Evolutionary conservation across 805 yeast genomes (phyloP), one percentile per base, ranked within the genome.

Genomic region (Schwanniomyces occidentalis): DNA sequence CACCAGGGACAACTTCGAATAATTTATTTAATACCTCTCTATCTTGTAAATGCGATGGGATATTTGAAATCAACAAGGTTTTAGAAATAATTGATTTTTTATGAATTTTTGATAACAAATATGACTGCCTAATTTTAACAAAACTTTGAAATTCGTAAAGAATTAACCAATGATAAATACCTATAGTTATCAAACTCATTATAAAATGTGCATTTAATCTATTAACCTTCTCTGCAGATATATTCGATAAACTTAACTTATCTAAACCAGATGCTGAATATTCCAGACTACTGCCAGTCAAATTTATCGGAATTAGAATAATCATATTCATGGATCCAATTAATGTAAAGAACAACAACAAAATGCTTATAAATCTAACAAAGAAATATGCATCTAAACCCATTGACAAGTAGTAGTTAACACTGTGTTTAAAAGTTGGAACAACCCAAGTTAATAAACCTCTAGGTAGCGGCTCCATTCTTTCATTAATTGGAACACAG

Each of bases 301-400:
- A 54, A 54, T 87, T 87, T 1, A 86, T 62, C 0, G 93, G 90
- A 2, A 85, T 46, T 20, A 88, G 59, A 0, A 83, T 58, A 0
- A 86, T 74, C 17, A 84, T 58, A 35, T 78, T 75, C 8, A 82
- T 39, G 0, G 73, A 33, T 0, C 86, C 80, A 15, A 82, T 54
- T 0, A 71, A 67, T 1, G 63, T 46, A 48, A 82, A 82, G 29
- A 82, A 65, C 2, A 72, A 41, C 20, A 77, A 49, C 8, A 84
- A 49, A 4, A 81, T 59, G 31, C 64, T 55, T 29, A 87, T 49
- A 46, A 74, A 86, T 32, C 95, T 56, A 2, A 86, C 48, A 44
- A 85, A 82, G 49, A 82, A 80, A 52, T 82, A 86, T 0, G 89
- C 79, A 54, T 88, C 96, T 6, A 85, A 52, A 0, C 95, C 95